Evolutionary conservation across 805 yeast species (phyloP), one percentile per base, ranked within the genome.

Genomic region (Candida maesae): DNA sequence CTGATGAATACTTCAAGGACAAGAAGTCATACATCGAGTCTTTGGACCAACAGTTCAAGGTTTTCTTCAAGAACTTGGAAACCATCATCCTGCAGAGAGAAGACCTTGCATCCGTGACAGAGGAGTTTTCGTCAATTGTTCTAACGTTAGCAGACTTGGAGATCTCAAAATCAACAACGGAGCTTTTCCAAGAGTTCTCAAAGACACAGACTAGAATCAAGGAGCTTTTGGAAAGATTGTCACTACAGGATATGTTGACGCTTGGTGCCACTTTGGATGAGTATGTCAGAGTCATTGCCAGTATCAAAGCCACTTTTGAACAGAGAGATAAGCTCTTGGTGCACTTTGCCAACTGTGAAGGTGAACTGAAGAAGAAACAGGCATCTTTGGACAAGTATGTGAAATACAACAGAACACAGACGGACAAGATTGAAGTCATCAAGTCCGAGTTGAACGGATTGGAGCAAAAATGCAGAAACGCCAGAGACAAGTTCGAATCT

Each of bases 201-300:
- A 79, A 78, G 25, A 76, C 86, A 8, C 91, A 90, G 56, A 55
- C 66, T 25, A 76, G 84, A 47, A 73, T 90, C 19, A 79, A 79
- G 51, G 91, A 86, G 38, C 70, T 86, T 35, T 66, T 87, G 35
- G 89, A 81, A 48, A 74, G 96, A 46, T 79, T 84, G 46, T 81
- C 88, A 44, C 63, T 84, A 63, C 95, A 87, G 60, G 97, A 91
- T 51, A 78, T 89, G 54, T 66, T 91, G 47, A 88, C 96, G 0
- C 65, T 91, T 35, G 95, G 95, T 2, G 76, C 84, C 19, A 86
- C 95, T 1, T 67, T 91, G 29, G 96, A 91, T 58, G 97, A 90
- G 58, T 90, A 93, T 59, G 68, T 81, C 36, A 73, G 98, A 36
- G 67, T 81, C 13, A 77, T 90, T 19, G 81, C 84, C 9, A 85